Evolutionary conservation across 2,329 filamentous ascomycete species (phyloP), one percentile per base, ranked within the genome.

Genomic region (Trichoderma sp.): DNA sequence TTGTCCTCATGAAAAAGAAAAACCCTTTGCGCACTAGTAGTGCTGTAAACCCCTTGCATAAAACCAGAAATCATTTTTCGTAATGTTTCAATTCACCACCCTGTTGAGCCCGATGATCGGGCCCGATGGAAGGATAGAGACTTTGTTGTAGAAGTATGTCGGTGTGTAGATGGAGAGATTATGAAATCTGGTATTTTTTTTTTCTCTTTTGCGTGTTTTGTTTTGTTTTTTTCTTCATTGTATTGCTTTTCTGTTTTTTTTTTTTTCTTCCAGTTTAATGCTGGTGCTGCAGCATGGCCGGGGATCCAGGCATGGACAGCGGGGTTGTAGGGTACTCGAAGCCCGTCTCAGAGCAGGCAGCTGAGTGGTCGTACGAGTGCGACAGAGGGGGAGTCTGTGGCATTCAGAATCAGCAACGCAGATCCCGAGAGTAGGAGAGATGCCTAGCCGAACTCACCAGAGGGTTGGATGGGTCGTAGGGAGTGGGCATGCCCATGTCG

Each of bases 311-410:
- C 86, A 92, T 89, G n/a, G 89, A 92, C 71, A 90, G 81, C 69
- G 90, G 90, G 64, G 90, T 92, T 52, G 86, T 86, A 42, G 90
- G 90, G 79, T 89, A 89, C 71, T 88, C 85, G 75, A 86, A 89
- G 68, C 85, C 84, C 70, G 84, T 81, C 73, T 89, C 87, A 35
- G 87, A 89, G 77, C 86, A 87, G 74, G 82, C 84, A 69, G 86
- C 81, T 63, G 89, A 92, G 76, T 88, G 86, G 74, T 91, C 89
- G 78, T 89, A 91, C 32, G 88, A 90, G 77, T 91, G 89, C 74
- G 89, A 91, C 73, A 93, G 86, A 76, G 91, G 89, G 80, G 91
- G 91, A 78, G 91, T 93, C 91, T 93, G 81, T 37, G 74, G 74
- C 61, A 57, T 79, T 77, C 78, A 65, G 68, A 78, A 81, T 86